phyloP scores from a whole-genome alignment of 2,329 filamentous ascomycete species.

The Penicillium sp. region DNA sequence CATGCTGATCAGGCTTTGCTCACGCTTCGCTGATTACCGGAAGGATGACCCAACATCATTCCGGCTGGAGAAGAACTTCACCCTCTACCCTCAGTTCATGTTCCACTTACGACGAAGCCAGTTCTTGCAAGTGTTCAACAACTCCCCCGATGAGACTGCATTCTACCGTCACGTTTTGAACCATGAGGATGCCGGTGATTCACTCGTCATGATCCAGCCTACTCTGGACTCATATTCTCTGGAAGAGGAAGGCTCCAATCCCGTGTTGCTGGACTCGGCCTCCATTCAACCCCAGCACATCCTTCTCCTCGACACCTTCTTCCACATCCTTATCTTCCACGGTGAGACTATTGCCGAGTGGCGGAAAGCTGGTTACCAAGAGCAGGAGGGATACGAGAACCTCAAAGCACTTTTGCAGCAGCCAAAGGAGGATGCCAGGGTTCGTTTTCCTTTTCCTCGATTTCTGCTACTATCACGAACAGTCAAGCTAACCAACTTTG shows the following conservation, averaged over 20 bases:
- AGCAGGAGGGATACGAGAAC: conserved; percentile 97
- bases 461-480: not conserved
- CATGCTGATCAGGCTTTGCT: conserved; percentile 96
- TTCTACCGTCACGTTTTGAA: conserved; percentile 97
- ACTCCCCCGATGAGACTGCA: conserved; percentile 97
- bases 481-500: conserved; percentile 8
- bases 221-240: conserved; percentile 97
- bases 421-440: conserved; percentile 94
- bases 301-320: conserved; percentile 94
- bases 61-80: conserved; percentile 97
- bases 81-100: conserved; percentile 98
- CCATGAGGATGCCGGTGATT: conserved; percentile 95
- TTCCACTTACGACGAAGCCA: conserved; percentile 96
- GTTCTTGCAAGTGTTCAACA: conserved; percentile 99
- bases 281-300: conserved; percentile 95
- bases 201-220: conserved; percentile 97
- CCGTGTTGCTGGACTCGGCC: conserved; percentile 92
- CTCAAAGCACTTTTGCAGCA: conserved; percentile 84
- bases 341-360: conserved; percentile 97
- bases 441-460: conserved; percentile 47
- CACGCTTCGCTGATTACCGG: conserved; percentile 93
- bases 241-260: conserved; percentile 87
- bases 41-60: conserved; percentile 98
- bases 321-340: conserved; percentile 99
- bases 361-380: conserved; percentile 96